Conservation (phyloP, 2,329 filamentous ascomycete species). For the Ceratocystis eucalypticola region DNA sequence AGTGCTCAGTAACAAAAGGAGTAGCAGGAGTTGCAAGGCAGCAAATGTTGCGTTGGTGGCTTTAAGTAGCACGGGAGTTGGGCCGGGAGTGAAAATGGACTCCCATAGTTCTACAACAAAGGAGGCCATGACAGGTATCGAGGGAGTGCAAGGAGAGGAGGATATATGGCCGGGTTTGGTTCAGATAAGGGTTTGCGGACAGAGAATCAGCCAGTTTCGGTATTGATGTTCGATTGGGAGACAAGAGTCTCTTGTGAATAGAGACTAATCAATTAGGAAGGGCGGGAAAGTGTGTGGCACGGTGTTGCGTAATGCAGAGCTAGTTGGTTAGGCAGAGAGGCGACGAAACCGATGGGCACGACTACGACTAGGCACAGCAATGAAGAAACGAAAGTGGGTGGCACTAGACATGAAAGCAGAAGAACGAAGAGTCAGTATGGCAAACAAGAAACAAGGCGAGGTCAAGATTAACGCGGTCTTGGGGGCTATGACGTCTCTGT, state of each 20-base stretch:
- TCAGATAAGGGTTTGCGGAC: not conserved
- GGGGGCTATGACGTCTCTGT: no score
- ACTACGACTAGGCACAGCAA: no score
- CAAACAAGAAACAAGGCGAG: no score
- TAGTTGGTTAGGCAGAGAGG: no score
- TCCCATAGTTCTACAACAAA: slow-evolving; percentile 70
- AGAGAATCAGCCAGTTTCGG: no score
- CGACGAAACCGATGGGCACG: no score
- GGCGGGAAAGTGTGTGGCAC: not conserved
- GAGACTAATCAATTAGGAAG: not conserved
- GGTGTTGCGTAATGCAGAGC: not conserved
- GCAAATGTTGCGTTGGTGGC: slow-evolving; percentile 87
- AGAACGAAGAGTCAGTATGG: no score
- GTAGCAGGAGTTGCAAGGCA: slow-evolving; percentile 65
- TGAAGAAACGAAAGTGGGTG: no score
- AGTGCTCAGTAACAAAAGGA: slow-evolving; percentile 63
- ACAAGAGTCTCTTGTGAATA: no score
- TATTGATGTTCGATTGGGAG: no score
- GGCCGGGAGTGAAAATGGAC: slow-evolving; percentile 84
- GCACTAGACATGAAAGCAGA: no score
- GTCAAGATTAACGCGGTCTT: no score
- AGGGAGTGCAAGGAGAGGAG: not conserved
- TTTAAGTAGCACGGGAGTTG: slow-evolving; percentile 73
- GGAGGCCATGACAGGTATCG: slow-evolving; percentile 36
- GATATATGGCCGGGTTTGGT: not conserved